Evolutionary conservation across 148 eudicot species (phyloP), one percentile per base, ranked within the genome.

Genomic region (Vaccinium myrtillus): DNA sequence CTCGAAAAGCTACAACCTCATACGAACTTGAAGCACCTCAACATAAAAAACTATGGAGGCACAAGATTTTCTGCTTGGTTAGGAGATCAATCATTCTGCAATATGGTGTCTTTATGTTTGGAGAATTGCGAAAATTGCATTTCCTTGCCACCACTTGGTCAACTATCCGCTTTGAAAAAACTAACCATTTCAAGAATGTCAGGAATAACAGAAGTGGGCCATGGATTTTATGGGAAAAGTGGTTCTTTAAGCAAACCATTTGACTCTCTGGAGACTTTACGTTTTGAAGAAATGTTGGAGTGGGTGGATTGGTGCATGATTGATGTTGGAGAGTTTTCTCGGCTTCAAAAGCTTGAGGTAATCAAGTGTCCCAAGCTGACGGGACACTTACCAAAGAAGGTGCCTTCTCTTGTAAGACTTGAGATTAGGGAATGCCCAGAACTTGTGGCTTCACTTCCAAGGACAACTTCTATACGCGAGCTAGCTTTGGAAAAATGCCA

Each of bases 151-250:
- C 43, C 43, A 39, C 43, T 39, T 39, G 43, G 43, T 39, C 43
- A 3, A 39, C 43, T 39, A 39, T 39, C 6, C 43, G 3, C 43
- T 39, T 39, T 39, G 6, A 39, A 39, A 39, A 6, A 39, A 0
- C 43, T 39, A 0, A 39, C 43, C 43, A 39, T 39, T 39, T 39
- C 43, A 39, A 39, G 43, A 39, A 39, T 39, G 43, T 39, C 43
- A 6, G 43, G 43, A 0, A 5, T 39, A 39, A 39, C 6, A 39
- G 43, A 39, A 39, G 43, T 39, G 43, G 43, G 6, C 43, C 43
- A 39, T 39, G 43, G 0, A 39, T 39, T 86, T 8, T 86, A 77
- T 86, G 87, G 82, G 1, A 16, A n/a, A 16, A 3, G 19, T 21
- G 79, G 18, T 76, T 75, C 50, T 43, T 76, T n/a, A 49, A 32